phyloP scores from a whole-genome alignment of 2,329 filamentous ascomycete genomes.

The Aspergillus sp. region DNA sequence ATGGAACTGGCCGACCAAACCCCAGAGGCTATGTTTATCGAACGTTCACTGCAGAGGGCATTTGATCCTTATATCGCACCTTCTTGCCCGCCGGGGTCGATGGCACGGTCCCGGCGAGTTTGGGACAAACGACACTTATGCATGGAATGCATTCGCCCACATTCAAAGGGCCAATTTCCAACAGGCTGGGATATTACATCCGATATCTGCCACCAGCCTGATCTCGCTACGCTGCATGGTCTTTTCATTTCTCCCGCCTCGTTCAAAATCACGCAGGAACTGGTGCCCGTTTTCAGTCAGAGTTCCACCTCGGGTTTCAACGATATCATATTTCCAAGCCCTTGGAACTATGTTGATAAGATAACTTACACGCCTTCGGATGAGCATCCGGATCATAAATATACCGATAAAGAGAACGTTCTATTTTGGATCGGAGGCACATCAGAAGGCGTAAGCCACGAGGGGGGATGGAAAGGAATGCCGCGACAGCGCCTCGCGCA shows the following conservation, averaged over 20 bases:
- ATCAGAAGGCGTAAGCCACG: constrained; percentile 54
- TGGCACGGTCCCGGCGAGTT: constrained; percentile 56
- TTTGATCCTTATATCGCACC: constrained; percentile 47
- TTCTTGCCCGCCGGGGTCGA: constrained; percentile 64
- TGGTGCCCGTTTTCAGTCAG: constrained; percentile 74
- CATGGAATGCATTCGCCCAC: constrained; percentile 59
- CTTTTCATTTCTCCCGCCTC: constrained; percentile 67
- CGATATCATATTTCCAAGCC: constrained; percentile 72
- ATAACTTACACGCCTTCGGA: constrained; percentile 53
- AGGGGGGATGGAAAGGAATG: constrained; percentile 65
- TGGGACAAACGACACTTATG: constrained; percentile 69
- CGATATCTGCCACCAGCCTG: constrained; percentile 74
- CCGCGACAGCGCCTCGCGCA: constrained; percentile 71
- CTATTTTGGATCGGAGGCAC: constrained; percentile 76
- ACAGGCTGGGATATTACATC: constrained; percentile 64
- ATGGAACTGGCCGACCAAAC: constrained; percentile 36
- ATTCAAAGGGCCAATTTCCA: constrained; percentile 68
- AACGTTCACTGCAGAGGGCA: constrained; percentile 41
- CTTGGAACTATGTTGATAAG: constrained; percentile 63
- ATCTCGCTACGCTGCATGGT: constrained; percentile 71
- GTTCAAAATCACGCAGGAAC: constrained; percentile 60
- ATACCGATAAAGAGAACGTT: constrained; percentile 61
- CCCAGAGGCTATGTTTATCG: constrained; percentile 38
- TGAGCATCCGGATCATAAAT: constrained; percentile 54
- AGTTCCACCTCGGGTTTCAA: constrained; percentile 70